phyloP scores from a whole-genome alignment of 2,329 filamentous ascomycete genomes.

The Xylariaceae sp. region DNA sequence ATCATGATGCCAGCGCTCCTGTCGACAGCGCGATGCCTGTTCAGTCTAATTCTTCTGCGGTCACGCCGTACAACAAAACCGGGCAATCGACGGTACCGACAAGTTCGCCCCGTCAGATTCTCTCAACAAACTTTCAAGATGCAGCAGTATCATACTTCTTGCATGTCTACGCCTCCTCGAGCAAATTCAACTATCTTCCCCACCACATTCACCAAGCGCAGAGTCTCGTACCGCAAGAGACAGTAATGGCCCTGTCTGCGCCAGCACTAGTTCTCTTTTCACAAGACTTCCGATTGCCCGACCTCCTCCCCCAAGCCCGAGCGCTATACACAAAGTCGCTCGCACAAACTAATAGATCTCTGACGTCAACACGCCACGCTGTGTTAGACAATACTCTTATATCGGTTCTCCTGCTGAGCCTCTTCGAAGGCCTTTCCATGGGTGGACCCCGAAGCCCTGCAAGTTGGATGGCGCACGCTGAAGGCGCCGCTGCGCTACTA shows the following conservation, averaged over 20 bases:
- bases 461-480: background rate
- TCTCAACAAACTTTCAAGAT: background rate
- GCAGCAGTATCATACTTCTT: background rate
- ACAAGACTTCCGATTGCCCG: background rate
- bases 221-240: background rate
- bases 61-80: too few relatives aligned
- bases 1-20: background rate
- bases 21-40: too few relatives aligned
- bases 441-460: background rate
- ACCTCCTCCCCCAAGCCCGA: background rate
- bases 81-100: too few relatives aligned
- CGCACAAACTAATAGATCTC: background rate
- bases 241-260: background rate
- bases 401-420: background rate
- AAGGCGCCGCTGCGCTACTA: background rate
- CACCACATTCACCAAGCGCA: background rate
- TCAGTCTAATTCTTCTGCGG: too few relatives aligned
- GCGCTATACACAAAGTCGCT: background rate
- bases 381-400: background rate
- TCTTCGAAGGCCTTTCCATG: background rate
- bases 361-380: background rate
- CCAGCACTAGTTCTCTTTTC: background rate
- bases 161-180: background rate
- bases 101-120: background rate
- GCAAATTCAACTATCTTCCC: background rate